A percentile compares a stretch with the other conserved stretches of the same genome.
phyloP scores from a whole-genome alignment of 2,329 filamentous ascomycete species.

The Thielaviopsis cerberus region DNA sequence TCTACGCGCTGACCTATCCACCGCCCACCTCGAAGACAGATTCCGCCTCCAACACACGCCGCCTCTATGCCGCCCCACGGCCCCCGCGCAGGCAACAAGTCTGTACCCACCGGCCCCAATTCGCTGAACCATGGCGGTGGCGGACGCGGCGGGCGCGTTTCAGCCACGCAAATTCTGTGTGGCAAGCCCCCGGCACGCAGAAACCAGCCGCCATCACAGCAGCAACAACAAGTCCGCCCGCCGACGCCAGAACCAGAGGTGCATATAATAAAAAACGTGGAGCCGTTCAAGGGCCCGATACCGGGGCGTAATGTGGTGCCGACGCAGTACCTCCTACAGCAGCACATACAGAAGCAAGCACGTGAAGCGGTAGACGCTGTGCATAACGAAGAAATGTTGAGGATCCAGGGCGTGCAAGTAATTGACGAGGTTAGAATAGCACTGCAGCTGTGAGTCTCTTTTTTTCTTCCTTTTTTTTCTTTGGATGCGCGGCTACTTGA shows the following conservation, averaged over 20 bases:
- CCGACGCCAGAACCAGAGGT: conserved; percentile 5
- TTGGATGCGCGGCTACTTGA: conserved; percentile 4
- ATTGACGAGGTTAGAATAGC: conserved; percentile 69
- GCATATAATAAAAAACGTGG: conserved; percentile 6
- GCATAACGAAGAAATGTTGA: conserved; percentile 53
- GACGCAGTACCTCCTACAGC: conserved; percentile 64
- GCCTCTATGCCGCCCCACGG: background rate
- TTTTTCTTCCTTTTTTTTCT: too few species aligned
- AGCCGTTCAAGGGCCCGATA: conserved; percentile 21
- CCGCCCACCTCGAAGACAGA: background rate
- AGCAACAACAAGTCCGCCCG: background rate
- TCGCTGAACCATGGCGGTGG: background rate
- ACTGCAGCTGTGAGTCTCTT: conserved; percentile 60
- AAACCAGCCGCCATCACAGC: background rate
- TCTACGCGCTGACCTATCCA: background rate
- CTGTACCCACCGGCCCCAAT: conserved; percentile 2
- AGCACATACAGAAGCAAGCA: conserved; percentile 55
- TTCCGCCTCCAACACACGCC: background rate
- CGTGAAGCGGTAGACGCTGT: conserved; percentile 54
- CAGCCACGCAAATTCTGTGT: background rate
- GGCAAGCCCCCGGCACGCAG: background rate
- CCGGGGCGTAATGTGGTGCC: conserved; percentile 31
- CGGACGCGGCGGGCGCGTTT: background rate
- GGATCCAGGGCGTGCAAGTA: conserved; percentile 72
- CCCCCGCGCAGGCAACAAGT: conserved; percentile 1